These are phyloP conservation scores for Rhododendron mucronatum DNA, from an alignment of 148 eudicot genomes.

Conservation along the genomic window DNA sequence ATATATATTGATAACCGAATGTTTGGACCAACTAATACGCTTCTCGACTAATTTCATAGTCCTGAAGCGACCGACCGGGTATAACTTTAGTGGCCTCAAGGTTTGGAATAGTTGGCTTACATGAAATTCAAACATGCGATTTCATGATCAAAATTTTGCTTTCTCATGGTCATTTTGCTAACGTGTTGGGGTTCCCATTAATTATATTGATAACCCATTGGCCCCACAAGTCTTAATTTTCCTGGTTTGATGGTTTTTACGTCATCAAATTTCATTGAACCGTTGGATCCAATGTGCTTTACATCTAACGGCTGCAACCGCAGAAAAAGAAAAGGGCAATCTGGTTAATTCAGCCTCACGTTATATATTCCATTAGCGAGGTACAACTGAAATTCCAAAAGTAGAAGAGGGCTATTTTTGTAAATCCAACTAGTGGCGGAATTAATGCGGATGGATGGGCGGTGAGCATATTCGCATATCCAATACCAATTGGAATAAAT, in stretches of 20 bases:
- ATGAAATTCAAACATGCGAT: too few species aligned
- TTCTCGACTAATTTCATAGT: too few species aligned
- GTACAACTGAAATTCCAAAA: not conserved
- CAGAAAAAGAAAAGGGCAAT: not conserved
- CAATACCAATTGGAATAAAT: conserved; percentile 8
- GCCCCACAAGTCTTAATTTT: not conserved
- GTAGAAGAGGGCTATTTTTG: not conserved
- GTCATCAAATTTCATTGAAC: not conserved
- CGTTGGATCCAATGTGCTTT: not conserved
- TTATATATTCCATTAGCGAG: not conserved
- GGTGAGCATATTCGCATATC: conserved; percentile 16
- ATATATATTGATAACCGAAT: too few species aligned
- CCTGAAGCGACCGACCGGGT: too few species aligned
- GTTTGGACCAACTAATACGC: rapidly evolving
- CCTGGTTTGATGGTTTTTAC: not conserved
- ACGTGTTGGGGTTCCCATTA: too few species aligned
- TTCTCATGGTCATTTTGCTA: too few species aligned
- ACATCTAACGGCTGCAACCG: not conserved
- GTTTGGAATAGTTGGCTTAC: too few species aligned
- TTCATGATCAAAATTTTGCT: too few species aligned
- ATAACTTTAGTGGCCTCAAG: too few species aligned
- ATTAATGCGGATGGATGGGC: not conserved
- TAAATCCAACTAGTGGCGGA: not conserved
- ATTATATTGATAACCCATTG: not conserved
- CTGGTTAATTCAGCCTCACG: not conserved